phyloP scores from a whole-genome alignment of 257 asterid species.

The Capsicum baccatum region DNA sequence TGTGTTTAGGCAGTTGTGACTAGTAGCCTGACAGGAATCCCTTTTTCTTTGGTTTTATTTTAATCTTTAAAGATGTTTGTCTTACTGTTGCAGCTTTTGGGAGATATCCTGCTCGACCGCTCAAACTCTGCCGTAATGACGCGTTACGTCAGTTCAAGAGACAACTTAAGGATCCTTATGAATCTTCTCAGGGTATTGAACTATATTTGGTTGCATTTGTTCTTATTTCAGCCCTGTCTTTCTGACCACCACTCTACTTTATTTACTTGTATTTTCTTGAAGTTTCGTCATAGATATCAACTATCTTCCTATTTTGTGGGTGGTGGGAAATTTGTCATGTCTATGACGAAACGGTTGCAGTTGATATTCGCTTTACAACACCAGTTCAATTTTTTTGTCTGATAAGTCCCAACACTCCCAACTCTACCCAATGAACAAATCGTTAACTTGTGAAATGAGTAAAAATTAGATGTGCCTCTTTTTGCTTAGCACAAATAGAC shows the following conservation, averaged over 20 bases:
- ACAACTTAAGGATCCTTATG: slow-evolving; percentile 92
- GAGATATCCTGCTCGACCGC: slow-evolving; percentile 88
- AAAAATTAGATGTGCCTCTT: background rate
- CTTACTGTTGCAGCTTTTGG: slow-evolving; percentile 64
- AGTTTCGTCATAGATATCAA: background rate
- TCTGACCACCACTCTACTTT: slow-evolving; percentile 12
- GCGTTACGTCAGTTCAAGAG: slow-evolving; percentile 78
- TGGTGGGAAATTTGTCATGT: background rate
- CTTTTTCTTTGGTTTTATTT: background rate
- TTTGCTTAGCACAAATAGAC: background rate
- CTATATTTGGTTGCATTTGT: slow-evolving; percentile 13
- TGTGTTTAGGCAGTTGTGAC: slow-evolving; percentile 10
- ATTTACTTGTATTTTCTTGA: slow-evolving; percentile 15
- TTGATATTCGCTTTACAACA: background rate
- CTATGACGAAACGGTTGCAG: background rate
- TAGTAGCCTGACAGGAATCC: background rate
- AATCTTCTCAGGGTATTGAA: slow-evolving; percentile 85
- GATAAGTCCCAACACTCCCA: background rate
- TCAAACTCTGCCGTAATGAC: slow-evolving; percentile 89
- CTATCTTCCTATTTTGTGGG: slow-evolving; percentile 22
- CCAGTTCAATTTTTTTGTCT: background rate
- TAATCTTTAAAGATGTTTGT: slow-evolving; percentile 9
- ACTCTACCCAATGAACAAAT: background rate
- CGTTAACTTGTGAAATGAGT: slow-evolving; percentile 7
- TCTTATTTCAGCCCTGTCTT: background rate